Percentiles rank a stretch among this genome's conserved stretches.
Evolutionary conservation across 192 early-diverging fungal genomes (phyloP).

Genomic region (Coemansia guatemalensis): DNA sequence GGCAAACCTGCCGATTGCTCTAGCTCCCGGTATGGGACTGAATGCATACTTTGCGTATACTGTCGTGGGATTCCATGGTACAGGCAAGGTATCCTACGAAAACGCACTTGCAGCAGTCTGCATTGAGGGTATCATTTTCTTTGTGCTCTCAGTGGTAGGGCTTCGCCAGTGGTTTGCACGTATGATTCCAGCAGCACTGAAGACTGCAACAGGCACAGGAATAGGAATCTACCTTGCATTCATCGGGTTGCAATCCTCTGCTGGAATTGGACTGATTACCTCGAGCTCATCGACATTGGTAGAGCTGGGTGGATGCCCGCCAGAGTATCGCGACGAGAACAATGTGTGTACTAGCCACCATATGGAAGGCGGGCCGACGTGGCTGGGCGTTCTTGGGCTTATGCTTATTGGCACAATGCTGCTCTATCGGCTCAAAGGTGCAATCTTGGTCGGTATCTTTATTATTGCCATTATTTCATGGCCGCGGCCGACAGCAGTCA

Average conservation of each 20-base stretch:
- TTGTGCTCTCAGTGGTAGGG: slow-evolving; percentile 71
- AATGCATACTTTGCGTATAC: slow-evolving; percentile 85
- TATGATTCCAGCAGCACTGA: slow-evolving; percentile 68
- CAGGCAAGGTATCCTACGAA: slow-evolving; percentile 69
- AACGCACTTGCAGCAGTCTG: slow-evolving; percentile 75
- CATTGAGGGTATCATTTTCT: slow-evolving; percentile 80
- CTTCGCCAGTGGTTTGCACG: slow-evolving; percentile 80
- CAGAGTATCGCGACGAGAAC: slow-evolving; percentile 56
- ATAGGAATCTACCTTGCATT: slow-evolving; percentile 79
- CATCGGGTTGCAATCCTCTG: slow-evolving; percentile 77
- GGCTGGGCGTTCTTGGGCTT: slow-evolving; percentile 73
- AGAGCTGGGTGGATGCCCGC: slow-evolving; percentile 67
- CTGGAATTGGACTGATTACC: slow-evolving; percentile 76
- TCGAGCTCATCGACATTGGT: slow-evolving; percentile 66
- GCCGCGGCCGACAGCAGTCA: slow-evolving; percentile 65
- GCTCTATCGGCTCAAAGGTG: slow-evolving; percentile 66
- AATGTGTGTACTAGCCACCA: slow-evolving; percentile 59
- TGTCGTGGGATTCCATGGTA: slow-evolving; percentile 77
- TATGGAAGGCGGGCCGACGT: slow-evolving; percentile 65
- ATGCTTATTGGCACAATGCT: slow-evolving; percentile 66
- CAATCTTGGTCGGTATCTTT: slow-evolving; percentile 70
- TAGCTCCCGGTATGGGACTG: slow-evolving; percentile 83
- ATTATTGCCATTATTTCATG: slow-evolving; percentile 72
- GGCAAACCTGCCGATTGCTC: slow-evolving; percentile 75
- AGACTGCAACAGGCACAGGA: slow-evolving; percentile 71